Base-by-base conservation (phyloP, 2,329 filamentous ascomycete genomes). In the Alternaria viburni region DNA sequence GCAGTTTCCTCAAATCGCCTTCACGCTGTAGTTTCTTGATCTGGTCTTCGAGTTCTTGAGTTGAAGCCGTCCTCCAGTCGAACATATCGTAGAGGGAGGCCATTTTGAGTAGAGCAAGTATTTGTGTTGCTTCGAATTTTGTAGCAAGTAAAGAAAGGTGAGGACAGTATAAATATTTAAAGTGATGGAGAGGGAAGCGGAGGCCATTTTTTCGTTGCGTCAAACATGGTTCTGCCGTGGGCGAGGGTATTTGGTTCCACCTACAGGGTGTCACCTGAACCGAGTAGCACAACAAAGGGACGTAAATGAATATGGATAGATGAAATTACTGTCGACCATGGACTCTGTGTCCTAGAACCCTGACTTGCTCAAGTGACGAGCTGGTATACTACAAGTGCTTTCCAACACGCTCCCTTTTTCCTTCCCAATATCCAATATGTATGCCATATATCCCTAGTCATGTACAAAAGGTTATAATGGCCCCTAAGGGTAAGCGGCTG, bases 311-410 rank as follows among this genome's bases (percentile, higher is more conserved):
- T 17, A 43, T 15, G 8, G 19, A 21, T 25, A 36, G 30, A 25
- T 57, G 36, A 15, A 36, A 61, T 51, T 46, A 51, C 21, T 44
- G 8, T 2, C n/a, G 26, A 12, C 12, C 12, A 7, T n/a, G 17
- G n/a, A 6, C 36, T 3, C 41, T n/a, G 4, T n/a, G 21, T 7
- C 17, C 21, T 17, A 17, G 13, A 15, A 5, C n/a, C 25, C 17
- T 11, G 30, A 8, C 21, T 41, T 47, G 41, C 50, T 41, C 17
- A 19, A 21, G 19, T 36, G 13, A n/a, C 19, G 43, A 62, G 54
- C 59, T 59, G 59, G 59, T 62, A 54, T 62, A 59, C 41, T 52
- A 47, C 26, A 58, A 56, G 36, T 19, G 13, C 41, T 19, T 41
- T 41, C 17, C 26, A 15, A 36, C 28, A 25, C 15, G 36, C n/a